phyloP scores from a whole-genome alignment of 2,329 filamentous ascomycete genomes.

The Lomentospora prolificans region DNA sequence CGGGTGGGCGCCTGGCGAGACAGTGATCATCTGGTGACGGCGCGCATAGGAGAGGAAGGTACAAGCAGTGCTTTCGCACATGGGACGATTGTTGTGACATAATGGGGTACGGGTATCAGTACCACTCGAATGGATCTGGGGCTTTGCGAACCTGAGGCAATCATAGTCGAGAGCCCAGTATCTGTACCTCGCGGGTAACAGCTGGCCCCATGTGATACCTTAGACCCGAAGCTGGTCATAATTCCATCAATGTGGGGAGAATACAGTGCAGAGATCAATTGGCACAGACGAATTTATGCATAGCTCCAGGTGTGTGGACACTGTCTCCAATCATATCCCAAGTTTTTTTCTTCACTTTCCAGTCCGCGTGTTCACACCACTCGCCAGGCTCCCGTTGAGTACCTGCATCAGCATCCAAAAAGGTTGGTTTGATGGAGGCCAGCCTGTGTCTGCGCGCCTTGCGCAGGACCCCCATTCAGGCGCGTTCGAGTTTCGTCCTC shows the following conservation, averaged over 20 bases:
- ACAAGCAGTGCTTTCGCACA: background rate
- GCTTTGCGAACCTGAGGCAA: background rate
- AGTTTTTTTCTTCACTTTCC: background rate
- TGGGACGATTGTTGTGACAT: background rate
- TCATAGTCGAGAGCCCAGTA: background rate
- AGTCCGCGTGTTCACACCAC: background rate
- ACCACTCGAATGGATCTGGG: background rate
- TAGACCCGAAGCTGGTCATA: background rate
- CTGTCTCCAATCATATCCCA: background rate
- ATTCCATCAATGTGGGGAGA: background rate
- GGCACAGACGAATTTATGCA: background rate
- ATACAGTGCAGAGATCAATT: background rate
- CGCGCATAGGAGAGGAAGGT: background rate
- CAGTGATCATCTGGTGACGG: constrained; percentile 6
- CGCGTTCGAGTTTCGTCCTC: background rate
- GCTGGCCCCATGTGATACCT: background rate
- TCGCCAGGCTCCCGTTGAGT: background rate
- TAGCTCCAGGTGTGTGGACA: background rate
- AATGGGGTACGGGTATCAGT: background rate
- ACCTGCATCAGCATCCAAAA: background rate
- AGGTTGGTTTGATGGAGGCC: background rate
- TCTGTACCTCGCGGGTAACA: background rate
- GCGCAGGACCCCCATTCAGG: background rate
- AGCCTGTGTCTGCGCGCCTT: constrained; percentile 5
- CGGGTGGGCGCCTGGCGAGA: constrained; percentile 2